Evolutionary conservation across 1,284 basidiomycete genomes (phyloP), one percentile per base, ranked within the genome.

Genomic region (Cutaneotrichosporon spelunceum): DNA sequence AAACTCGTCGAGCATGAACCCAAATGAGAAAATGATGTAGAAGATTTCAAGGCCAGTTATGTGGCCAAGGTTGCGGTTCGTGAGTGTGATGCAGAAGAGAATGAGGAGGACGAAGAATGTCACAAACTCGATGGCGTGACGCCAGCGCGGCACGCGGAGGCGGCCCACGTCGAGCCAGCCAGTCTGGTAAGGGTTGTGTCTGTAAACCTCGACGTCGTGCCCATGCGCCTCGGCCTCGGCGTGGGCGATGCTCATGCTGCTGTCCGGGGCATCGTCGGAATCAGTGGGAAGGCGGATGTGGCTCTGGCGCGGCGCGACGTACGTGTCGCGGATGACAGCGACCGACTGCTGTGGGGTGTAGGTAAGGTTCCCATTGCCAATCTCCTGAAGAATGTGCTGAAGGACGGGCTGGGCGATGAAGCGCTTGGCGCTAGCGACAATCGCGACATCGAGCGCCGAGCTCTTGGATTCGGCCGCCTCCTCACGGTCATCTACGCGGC

Each of bases 401-500:
- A 90, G 85, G 16, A 93, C 83, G 0, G 90, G 85, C 5, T 88
- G 86, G 1, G 90, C 84, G 16, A 93, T 79, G 69, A 94, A 91
- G 26, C 83, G 81, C 73, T 92, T 93, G 6, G 90, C 84, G 59
- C 85, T 82, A 0, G 91, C 91, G 14, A 87, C 85, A 68, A 94
- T 90, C 6, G 91, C 90, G 83, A 93, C 87, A 89, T 94, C 73
- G 4, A 93, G 82, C 1, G 90, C 89, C 70, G 86, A 90, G 23
- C 72, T 71, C 68, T 88, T 86, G 21, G 85, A 84, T 60, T 85
- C 84, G 64, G 85, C 80, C 56, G 85, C 74, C 36, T 82, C 79
- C 24, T 77, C 70, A 59, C 87, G 84, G 48, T 83, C 78, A 67
- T 82, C 82, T 65, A 93, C 85, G 53, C 87, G 84, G 23, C 84